phyloP scores from a whole-genome alignment of 169 alveolate species.

The Plasmodium cynomolgi region DNA sequence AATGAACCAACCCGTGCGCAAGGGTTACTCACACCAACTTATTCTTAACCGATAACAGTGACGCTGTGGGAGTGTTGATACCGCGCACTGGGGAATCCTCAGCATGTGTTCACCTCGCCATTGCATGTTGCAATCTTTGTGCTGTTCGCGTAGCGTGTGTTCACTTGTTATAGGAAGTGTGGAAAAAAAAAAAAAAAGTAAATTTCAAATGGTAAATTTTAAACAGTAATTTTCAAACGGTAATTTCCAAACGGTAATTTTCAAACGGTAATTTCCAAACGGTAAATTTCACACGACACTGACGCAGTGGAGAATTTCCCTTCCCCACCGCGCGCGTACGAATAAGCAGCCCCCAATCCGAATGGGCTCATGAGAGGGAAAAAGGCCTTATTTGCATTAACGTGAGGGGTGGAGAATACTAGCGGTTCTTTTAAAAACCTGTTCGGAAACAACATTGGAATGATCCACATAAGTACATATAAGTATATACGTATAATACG shows the following conservation, averaged over 20 bases:
- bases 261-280: too few relatives aligned
- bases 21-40: not conserved
- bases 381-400: not conserved
- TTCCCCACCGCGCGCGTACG: not conserved
- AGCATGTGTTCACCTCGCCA: not conserved
- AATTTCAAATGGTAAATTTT: too few relatives aligned
- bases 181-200: not conserved
- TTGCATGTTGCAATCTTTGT: too few relatives aligned
- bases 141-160: too few relatives aligned
- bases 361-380: not conserved
- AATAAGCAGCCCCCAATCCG: not conserved
- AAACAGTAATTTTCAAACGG: too few relatives aligned
- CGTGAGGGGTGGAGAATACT: not conserved
- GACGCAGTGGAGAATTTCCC: not conserved
- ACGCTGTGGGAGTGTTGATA: not conserved
- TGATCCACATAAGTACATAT: not conserved
- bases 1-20: not conserved
- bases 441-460: not conserved
- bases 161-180: not conserved
- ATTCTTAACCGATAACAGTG: not conserved
- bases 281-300: not conserved
- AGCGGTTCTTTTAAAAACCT: not conserved
- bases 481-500: not conserved
- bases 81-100: not conserved
- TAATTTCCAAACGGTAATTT: too few relatives aligned